phyloP scores from a whole-genome alignment of 2,329 filamentous ascomycete species.

The Lachnellula willkommii region DNA sequence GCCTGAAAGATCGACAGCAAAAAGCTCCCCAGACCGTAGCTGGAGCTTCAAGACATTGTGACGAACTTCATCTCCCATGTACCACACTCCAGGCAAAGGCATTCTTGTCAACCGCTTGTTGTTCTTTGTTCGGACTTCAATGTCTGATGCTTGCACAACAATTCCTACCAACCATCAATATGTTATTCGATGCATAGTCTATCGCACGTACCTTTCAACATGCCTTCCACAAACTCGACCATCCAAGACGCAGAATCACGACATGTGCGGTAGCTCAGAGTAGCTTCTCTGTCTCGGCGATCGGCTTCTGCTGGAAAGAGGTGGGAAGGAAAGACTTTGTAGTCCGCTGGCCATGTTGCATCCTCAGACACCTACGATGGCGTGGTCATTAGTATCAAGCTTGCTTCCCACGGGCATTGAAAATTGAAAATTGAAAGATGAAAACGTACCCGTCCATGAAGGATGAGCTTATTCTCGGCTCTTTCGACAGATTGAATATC shows the following conservation, averaged over 20 bases:
- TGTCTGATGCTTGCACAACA: neutral
- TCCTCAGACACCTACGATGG: neutral
- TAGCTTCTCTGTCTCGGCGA: neutral
- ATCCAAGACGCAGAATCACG: neutral
- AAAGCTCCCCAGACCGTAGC: constrained; percentile 1
- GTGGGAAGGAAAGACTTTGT: neutral
- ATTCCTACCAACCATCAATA: neutral
- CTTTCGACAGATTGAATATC: neutral
- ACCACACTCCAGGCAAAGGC: neutral
- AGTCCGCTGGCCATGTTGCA: neutral
- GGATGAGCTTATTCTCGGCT: neutral
- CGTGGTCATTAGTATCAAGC: neutral
- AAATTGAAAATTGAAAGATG: neutral
- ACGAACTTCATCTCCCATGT: neutral
- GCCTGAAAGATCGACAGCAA: neutral
- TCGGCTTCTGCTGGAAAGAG: neutral
- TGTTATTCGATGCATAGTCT: neutral
- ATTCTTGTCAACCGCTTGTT: neutral
- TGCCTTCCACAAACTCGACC: neutral
- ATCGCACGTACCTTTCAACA: neutral
- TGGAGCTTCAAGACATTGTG: constrained; percentile 3
- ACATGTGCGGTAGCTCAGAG: neutral
- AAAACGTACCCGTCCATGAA: neutral
- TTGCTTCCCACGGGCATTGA: neutral
- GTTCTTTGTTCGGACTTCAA: neutral